Conservation (phyloP, 129 eudicot genomes). For the Artemisia argyi region DNA sequence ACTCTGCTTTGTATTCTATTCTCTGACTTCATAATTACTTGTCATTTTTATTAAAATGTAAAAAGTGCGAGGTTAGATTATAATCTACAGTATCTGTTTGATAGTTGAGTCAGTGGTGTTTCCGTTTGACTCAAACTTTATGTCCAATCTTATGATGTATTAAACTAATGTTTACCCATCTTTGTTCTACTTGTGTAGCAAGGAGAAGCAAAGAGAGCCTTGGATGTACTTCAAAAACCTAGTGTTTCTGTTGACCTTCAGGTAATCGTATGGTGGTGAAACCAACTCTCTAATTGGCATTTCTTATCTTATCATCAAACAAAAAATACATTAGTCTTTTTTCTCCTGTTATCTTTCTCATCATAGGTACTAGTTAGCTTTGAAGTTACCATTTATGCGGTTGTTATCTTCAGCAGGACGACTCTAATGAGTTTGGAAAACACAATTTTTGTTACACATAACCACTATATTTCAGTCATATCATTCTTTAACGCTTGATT, state of each 20-base stretch:
- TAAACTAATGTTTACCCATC: slow-evolving; percentile 8
- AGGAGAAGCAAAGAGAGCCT: slow-evolving; percentile 96
- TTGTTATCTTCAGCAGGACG: neutral
- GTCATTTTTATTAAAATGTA: neutral
- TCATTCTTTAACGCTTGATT: neutral
- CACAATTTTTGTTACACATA: slow-evolving; percentile 9
- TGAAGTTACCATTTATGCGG: neutral
- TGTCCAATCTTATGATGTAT: neutral
- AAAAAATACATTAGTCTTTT: too few species aligned
- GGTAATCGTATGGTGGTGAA: slow-evolving; percentile 38
- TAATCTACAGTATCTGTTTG: neutral
- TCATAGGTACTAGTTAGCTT: neutral
- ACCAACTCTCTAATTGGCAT: too few species aligned
- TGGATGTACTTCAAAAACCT: slow-evolving; percentile 91
- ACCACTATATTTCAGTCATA: neutral
- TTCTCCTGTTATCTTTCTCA: neutral
- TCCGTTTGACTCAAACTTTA: slow-evolving; percentile 6
- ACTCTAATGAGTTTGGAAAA: neutral
- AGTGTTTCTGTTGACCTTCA: slow-evolving; percentile 77
- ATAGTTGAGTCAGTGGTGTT: neutral
- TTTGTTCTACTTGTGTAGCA: slow-evolving; percentile 48
- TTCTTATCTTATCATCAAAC: too few species aligned
- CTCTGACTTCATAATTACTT: slow-evolving; percentile 2
- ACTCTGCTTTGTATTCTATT: neutral
- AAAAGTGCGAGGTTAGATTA: neutral